A percentile compares a stretch with the other conserved stretches of the same genome.
phyloP scores from a whole-genome alignment of 768 basidiomycete genomes.

The Exidia glandulosa region DNA sequence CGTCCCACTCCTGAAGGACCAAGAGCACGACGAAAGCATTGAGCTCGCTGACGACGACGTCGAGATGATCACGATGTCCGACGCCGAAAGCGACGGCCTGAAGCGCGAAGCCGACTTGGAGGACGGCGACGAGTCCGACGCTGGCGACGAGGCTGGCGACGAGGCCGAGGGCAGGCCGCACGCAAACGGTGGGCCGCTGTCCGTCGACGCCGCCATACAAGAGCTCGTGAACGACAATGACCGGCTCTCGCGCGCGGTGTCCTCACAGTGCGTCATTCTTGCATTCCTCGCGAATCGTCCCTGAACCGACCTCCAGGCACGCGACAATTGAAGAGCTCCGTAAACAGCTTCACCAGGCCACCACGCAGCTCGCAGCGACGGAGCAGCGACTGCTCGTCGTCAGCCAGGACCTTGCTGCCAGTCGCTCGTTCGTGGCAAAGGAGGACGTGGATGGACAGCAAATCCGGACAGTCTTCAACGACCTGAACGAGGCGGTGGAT shows the following conservation, averaged over 20 bases:
- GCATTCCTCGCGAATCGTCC: background rate
- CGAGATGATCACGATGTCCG: too few relatives aligned
- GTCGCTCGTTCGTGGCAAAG: background rate
- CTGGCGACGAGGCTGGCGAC: background rate
- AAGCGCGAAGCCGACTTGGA: background rate
- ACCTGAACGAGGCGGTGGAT: background rate
- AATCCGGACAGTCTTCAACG: background rate
- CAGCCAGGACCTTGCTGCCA: background rate
- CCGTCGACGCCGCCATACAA: background rate
- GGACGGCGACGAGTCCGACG: background rate
- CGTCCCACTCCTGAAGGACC: too few relatives aligned
- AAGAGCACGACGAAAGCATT: too few relatives aligned
- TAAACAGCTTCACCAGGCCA: background rate
- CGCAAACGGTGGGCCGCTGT: background rate
- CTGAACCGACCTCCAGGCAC: background rate
- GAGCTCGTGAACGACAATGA: background rate
- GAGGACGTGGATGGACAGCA: background rate
- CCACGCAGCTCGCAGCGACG: background rate
- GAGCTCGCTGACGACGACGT: too few relatives aligned
- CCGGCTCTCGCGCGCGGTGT: background rate
- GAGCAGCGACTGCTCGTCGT: background rate
- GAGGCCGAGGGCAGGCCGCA: too few relatives aligned
- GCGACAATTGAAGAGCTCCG: background rate
- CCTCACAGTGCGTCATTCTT: background rate
- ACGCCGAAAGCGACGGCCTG: too few relatives aligned